A percentile compares a stretch with the other conserved stretches of the same genome.
phyloP scores from a whole-genome alignment of 768 basidiomycete species.

The Kwoniella dendrophila region DNA sequence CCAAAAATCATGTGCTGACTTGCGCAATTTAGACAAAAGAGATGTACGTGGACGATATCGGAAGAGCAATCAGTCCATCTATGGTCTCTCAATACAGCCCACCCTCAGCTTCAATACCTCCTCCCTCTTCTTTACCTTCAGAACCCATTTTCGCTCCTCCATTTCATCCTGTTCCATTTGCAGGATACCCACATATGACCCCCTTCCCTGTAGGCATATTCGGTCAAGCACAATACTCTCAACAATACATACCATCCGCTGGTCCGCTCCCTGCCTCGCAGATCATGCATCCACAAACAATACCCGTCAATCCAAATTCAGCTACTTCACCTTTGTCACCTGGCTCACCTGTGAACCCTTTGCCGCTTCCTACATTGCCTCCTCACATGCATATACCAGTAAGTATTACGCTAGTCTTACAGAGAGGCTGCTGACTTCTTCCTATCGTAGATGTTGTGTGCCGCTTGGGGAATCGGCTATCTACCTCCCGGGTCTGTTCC shows the following conservation, averaged over 20 bases:
- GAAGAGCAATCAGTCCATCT: conserved; percentile 34
- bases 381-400: conserved; percentile 5
- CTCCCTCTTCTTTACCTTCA: not conserved
- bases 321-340: no score
- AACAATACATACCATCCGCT: no score
- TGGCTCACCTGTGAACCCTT: no score
- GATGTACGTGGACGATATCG: conserved; percentile 35
- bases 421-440: not conserved
- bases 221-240: no score
- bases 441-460: conserved; percentile 7
- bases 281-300: no score
- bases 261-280: no score
- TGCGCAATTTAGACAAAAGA: conserved; percentile 26
- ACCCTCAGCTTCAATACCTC: conserved; percentile 6
- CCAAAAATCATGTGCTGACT: conserved; percentile 12
- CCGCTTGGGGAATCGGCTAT: conserved; percentile 4
- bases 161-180: no score
- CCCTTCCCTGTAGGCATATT: no score
- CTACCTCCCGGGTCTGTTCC: not conserved
- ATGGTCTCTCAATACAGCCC: conserved; percentile 39
- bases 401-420: not conserved
- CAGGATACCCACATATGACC: no score
- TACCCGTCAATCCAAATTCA: no score
- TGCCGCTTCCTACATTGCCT: no score
- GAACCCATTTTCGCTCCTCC: no score